Evolutionary conservation across 139 green algal species (phyloP).

Genomic region (Nannochloris sp.): DNA sequence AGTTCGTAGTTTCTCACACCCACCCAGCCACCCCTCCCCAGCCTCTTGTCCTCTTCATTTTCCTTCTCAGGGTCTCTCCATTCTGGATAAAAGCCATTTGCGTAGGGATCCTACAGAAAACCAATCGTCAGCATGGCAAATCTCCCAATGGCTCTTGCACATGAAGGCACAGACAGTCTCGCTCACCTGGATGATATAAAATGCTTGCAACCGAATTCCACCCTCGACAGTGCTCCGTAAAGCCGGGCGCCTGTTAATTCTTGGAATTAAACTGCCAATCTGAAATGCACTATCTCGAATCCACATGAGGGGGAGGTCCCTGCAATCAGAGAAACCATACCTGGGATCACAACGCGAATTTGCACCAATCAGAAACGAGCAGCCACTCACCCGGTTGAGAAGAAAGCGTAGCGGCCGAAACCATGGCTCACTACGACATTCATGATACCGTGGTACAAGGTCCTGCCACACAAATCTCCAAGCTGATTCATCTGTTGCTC

Average conservation of each 20-base stretch:
- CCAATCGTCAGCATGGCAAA: no score
- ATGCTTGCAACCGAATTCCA: conserved; percentile 19
- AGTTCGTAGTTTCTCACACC: conserved; percentile 57
- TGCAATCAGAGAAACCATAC: no score
- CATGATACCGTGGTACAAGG: no score
- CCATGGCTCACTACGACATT: no score
- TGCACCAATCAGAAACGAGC: no score
- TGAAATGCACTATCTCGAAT: conserved; percentile 43
- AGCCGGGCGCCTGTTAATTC: conserved; percentile 21
- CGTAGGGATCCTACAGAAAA: conserved; percentile 42
- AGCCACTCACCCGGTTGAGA: no score
- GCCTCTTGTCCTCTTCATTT: conserved; percentile 24
- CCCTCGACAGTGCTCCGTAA: conserved; percentile 35
- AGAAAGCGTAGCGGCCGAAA: no score
- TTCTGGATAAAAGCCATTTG: conserved; percentile 38
- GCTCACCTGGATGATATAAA: conserved; percentile 29
- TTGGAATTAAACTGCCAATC: conserved; percentile 39
- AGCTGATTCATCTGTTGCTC: no score
- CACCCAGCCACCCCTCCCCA: conserved; percentile 44
- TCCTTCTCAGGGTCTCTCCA: conserved; percentile 12
- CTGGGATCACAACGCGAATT: no score
- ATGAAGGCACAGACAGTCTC: no score
- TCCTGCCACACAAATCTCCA: no score
- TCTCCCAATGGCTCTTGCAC: no score
- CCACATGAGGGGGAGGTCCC: conserved; percentile 28